Percentiles rank a stretch among this genome's conserved stretches.
These are phyloP conservation scores for Fistulifera solaris DNA, from an alignment of 108 stramenopile genomes.

Conservation along the genomic window DNA sequence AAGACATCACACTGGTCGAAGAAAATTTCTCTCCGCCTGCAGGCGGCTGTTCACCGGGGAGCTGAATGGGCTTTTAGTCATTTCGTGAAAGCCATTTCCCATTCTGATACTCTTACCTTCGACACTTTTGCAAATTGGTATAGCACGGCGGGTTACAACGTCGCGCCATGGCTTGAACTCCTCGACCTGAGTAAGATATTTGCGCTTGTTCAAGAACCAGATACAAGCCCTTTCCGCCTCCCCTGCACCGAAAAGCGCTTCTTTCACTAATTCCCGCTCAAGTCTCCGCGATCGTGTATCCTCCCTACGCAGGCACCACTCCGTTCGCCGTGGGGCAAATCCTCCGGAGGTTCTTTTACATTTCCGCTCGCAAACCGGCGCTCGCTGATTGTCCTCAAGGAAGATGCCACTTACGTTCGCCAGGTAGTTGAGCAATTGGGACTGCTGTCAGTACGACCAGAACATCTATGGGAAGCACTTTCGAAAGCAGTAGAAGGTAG, in stretches of 20 bases:
- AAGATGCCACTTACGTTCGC: constrained; percentile 80
- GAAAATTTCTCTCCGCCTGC: constrained; percentile 34
- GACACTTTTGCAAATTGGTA: constrained; percentile 88
- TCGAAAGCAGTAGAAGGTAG: constrained; percentile 14
- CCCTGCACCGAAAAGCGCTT: constrained; percentile 1
- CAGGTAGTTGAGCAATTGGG: constrained; percentile 68
- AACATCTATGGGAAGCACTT: constrained; percentile 50
- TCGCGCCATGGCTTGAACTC: constrained; percentile 88
- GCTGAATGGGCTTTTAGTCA: constrained; percentile 75
- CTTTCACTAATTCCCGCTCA: constrained; percentile 3
- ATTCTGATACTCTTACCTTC: constrained; percentile 46
- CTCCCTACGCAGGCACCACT: constrained; percentile 9
- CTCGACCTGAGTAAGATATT: constrained; percentile 80
- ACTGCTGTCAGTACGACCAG: constrained; percentile 43
- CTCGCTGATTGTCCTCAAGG: constrained; percentile 65
- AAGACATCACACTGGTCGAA: constrained; percentile 17
- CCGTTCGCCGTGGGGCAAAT: constrained; percentile 9
- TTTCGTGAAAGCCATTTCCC: constrained; percentile 37
- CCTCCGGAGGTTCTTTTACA: constrained; percentile 64
- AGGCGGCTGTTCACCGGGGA: constrained; percentile 65
- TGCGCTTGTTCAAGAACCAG: constrained; percentile 40
- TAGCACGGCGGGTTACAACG: constrained; percentile 72
- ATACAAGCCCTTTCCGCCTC: constrained; percentile 13
- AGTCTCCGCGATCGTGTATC: constrained; percentile 6
- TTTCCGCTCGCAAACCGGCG: constrained; percentile 75